phyloP scores from a whole-genome alignment of 805 yeast species.

The Starmerella davenportii region DNA sequence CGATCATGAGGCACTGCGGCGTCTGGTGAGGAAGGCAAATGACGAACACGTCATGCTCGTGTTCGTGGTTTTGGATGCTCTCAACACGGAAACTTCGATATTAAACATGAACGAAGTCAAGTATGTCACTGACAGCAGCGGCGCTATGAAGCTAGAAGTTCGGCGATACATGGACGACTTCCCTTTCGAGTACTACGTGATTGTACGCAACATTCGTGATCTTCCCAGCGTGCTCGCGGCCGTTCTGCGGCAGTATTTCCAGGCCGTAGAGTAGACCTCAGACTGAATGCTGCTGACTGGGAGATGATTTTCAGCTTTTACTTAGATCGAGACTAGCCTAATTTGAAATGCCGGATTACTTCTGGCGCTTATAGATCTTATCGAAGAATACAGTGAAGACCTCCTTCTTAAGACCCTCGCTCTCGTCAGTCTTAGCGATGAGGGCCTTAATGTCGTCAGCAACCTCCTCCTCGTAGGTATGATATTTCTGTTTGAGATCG shows the following conservation, averaged over 20 bases:
- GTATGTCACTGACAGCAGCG: constrained; percentile 45
- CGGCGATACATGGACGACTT: constrained; percentile 75
- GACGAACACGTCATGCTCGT: constrained; percentile 89
- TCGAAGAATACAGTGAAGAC: constrained; percentile 71
- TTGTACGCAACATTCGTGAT: constrained; percentile 74
- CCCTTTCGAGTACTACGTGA: constrained; percentile 94
- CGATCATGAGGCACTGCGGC: constrained; percentile 66
- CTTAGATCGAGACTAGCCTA: not conserved
- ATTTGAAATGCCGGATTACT: constrained; percentile 30
- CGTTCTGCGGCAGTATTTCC: constrained; percentile 80
- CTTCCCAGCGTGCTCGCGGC: constrained; percentile 80
- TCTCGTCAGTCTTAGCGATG: constrained; percentile 65
- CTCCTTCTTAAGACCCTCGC: constrained; percentile 78
- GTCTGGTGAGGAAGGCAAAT: constrained; percentile 77
- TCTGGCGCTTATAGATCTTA: constrained; percentile 86
- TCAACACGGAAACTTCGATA: constrained; percentile 50
- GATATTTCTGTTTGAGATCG: constrained; percentile 51
- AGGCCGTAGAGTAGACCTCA: constrained; percentile 11
- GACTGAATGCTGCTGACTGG: no score
- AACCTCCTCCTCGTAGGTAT: constrained; percentile 62
- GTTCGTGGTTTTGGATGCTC: constrained; percentile 83
- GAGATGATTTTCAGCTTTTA: no score
- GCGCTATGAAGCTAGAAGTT: constrained; percentile 56
- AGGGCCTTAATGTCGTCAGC: constrained; percentile 45
- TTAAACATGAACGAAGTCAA: constrained; percentile 87